Evolutionary conservation across 169 alveolate genomes (phyloP).

Genomic region (Plasmodium falciparum): DNA sequence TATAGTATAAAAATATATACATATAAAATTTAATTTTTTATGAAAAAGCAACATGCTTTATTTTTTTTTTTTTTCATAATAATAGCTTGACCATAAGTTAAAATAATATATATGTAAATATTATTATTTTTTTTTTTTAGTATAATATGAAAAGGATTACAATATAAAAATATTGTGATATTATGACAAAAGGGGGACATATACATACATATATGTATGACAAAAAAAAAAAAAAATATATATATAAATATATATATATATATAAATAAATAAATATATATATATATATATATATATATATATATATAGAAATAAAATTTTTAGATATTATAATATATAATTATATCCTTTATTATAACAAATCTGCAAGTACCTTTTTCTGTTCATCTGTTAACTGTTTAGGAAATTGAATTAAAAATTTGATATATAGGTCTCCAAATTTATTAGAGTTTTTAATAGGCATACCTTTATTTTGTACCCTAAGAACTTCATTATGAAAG

Average conservation of each 20-base stretch:
- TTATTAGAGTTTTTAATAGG: conserved; percentile 81
- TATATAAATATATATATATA: not conserved
- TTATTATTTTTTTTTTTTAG: not conserved
- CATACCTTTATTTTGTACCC: conserved; percentile 85
- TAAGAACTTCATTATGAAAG: conserved; percentile 85
- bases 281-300: not conserved
- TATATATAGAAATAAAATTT: not conserved
- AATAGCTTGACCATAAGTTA: not conserved
- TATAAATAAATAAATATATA: not conserved
- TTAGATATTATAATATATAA: not conserved
- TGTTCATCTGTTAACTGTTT: conserved; percentile 81
- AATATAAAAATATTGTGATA: not conserved
- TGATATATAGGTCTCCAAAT: conserved; percentile 85
- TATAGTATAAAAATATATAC: not conserved
- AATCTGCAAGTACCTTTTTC: conserved; percentile 80
- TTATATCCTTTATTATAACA: not conserved
- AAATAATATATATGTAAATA: not conserved
- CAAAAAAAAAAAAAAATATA: not conserved
- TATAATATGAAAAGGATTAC: too few relatives aligned
- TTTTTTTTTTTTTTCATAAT: too few relatives aligned
- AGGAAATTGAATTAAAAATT: conserved; percentile 85
- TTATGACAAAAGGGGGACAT: not conserved
- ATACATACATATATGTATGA: not conserved
- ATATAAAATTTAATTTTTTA: conserved; percentile 6
- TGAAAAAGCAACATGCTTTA: conserved; percentile 14